Base-by-base conservation (phyloP, 2,329 filamentous ascomycete genomes). In the Canariomyces notabilis region DNA sequence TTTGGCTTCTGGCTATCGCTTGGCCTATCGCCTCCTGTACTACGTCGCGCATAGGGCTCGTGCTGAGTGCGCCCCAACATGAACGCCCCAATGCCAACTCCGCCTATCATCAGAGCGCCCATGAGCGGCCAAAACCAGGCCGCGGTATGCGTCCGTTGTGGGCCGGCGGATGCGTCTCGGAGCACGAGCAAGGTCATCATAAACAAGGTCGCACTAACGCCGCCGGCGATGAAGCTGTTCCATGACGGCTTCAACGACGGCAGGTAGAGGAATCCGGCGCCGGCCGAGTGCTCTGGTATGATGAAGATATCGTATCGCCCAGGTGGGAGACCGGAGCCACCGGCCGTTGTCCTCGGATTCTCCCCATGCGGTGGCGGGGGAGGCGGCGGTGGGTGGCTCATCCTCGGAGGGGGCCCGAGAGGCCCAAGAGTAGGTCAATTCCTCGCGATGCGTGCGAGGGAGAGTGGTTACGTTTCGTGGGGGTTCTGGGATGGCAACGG, bases 231-330 rank as follows among this genome's bases (percentile, higher is more conserved):
- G 65, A 96, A 97, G 68, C 88, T 95, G 67, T 95, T 95, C 60
- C 85, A 76, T 60, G 93, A 87, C 16, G 88, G 85, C 61, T 85
- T 79, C 51, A 97, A 67, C 0, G 90, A 95, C 0, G 91, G 91
- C n/a, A 97, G 79, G 65, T 97, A 96, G 21, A 97, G 73, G 67
- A 96, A 96, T 26, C 91, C 91, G 0, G 83, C 81, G 43, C 91
- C 91, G 6, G 90, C 78, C 9, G 89, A 91, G 66, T 95, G 89
- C 37, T 90, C 88, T 6, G 91, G 91, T 60, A 97, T 90, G 64
- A 96, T 85, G 71, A 96, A 96, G 63, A 97, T 95, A 71, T 97
- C 91, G 68, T 95, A 97, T 64, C 93, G 94, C 45, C 91, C 90
- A 1, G 86, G 77, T 2, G 91, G 91, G 38, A 96, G 73, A 46